These are phyloP conservation scores for Verticillium zaregamsianum DNA, from an alignment of 2,329 filamentous ascomycete genomes.

Conservation along the genomic window DNA sequence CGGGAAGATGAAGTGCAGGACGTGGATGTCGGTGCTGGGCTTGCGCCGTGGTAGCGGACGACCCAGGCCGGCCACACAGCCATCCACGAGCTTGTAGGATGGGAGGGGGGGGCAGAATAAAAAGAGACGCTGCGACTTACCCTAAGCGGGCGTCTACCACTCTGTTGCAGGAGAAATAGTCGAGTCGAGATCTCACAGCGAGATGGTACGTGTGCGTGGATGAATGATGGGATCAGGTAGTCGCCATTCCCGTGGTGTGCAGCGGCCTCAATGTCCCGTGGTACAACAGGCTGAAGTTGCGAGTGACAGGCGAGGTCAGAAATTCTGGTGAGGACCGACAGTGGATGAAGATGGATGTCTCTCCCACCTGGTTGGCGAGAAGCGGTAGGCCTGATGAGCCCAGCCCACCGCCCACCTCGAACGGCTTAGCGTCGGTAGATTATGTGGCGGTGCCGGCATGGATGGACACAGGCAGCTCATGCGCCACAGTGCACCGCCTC, in stretches of 20 bases:
- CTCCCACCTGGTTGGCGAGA: constrained; percentile 6
- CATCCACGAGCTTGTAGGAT: background rate
- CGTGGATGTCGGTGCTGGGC: constrained; percentile 8
- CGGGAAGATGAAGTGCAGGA: constrained; percentile 3
- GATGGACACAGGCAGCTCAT: background rate
- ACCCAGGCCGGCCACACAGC: background rate
- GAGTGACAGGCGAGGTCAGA: constrained; percentile 6
- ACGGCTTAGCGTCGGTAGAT: constrained; percentile 12
- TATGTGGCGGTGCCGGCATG: background rate
- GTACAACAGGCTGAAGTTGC: constrained; percentile 13
- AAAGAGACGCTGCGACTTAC: background rate
- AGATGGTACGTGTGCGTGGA: background rate
- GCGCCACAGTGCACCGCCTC: background rate
- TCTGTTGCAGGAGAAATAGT: background rate
- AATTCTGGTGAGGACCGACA: constrained; percentile 12
- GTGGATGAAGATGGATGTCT: constrained; percentile 4
- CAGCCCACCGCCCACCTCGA: constrained; percentile 7
- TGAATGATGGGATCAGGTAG: constrained; percentile 11
- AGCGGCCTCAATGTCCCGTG: constrained; percentile 11
- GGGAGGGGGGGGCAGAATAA: background rate
- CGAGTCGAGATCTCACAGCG: background rate
- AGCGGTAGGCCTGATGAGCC: constrained; percentile 6
- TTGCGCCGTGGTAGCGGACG: background rate
- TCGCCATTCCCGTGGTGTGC: constrained; percentile 8
- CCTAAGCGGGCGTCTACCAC: background rate